A percentile compares a stretch with the other conserved stretches of the same genome.
phyloP scores from a whole-genome alignment of 2,329 filamentous ascomycete species.

The Bertia moriformis region DNA sequence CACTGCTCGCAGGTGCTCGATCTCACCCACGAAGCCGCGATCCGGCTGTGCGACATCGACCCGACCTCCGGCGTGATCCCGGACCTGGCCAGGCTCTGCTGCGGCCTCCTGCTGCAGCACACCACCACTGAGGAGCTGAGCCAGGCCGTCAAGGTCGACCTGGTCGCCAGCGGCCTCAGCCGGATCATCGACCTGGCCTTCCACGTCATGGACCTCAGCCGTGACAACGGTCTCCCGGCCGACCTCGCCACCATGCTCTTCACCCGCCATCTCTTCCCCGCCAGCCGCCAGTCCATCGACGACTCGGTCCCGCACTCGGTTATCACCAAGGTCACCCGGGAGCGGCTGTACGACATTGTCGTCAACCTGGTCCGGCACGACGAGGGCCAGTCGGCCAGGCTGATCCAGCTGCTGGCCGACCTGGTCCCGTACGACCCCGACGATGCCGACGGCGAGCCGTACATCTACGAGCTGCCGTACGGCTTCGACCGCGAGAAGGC shows the following conservation, averaged over 20 bases:
- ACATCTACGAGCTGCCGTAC: slow-evolving; percentile 44
- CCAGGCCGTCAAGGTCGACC: slow-evolving; percentile 18
- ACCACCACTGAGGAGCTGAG: slow-evolving; percentile 25
- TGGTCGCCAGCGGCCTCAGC: slow-evolving; percentile 19
- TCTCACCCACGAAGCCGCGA: not conserved
- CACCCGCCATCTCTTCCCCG: slow-evolving; percentile 52
- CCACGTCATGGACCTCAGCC: slow-evolving; percentile 10
- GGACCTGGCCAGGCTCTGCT: slow-evolving; percentile 13
- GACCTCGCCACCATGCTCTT: slow-evolving; percentile 37
- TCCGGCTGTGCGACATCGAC: too few species aligned
- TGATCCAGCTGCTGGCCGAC: slow-evolving; percentile 33
- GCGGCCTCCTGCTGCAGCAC: slow-evolving; percentile 19
- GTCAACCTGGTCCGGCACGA: slow-evolving; percentile 37
- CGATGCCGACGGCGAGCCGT: slow-evolving; percentile 30
- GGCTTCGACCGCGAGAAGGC: slow-evolving; percentile 51
- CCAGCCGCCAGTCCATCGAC: slow-evolving; percentile 15
- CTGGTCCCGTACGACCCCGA: slow-evolving; percentile 32
- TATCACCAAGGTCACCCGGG: slow-evolving; percentile 38
- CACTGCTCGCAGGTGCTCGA: not conserved
- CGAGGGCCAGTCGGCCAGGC: slow-evolving; percentile 25
- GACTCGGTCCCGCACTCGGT: slow-evolving; percentile 22
- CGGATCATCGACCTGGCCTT: slow-evolving; percentile 15
- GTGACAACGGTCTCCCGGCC: too few species aligned
- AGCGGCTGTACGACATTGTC: slow-evolving; percentile 45
- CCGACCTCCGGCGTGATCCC: slow-evolving; percentile 4